Evolutionary conservation across 441 rosid species (phyloP).

Genomic region (Metrosideros polymorpha): DNA sequence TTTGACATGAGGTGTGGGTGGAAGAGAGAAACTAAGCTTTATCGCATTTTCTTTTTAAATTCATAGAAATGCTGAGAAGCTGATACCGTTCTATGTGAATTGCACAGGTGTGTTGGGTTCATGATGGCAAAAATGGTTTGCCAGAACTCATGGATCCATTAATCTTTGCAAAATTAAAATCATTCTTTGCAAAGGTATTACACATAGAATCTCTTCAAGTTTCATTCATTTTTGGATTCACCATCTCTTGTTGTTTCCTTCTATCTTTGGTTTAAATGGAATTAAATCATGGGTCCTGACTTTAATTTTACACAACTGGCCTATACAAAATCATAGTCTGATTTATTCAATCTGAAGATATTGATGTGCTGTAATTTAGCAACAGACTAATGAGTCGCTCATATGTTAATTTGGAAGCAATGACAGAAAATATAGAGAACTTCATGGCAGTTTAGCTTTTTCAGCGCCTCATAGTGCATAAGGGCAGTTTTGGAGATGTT

Average conservation of each 20-base stretch:
- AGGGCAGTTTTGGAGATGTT: neutral
- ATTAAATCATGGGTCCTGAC: neutral
- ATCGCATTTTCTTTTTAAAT: neutral
- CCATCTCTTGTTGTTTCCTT: neutral
- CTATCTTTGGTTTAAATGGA: neutral
- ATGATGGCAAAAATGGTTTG: constrained; percentile 98
- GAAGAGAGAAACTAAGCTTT: neutral
- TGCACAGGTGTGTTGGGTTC: constrained; percentile 79
- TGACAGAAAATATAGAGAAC: neutral
- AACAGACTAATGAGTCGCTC: neutral
- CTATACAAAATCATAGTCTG: neutral
- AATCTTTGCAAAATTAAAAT: constrained; percentile 63
- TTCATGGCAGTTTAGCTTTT: neutral
- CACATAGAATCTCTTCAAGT: neutral
- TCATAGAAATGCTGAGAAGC: constrained; percentile 2
- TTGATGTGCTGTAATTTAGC: neutral
- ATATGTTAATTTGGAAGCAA: neutral
- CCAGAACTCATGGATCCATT: constrained; percentile 86
- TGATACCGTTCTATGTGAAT: constrained; percentile 11
- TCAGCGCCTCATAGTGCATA: neutral
- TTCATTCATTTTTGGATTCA: neutral
- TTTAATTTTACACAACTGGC: neutral
- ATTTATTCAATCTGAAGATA: neutral
- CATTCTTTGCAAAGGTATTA: constrained; percentile 71
- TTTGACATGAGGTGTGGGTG: constrained; percentile 81